phyloP scores from a whole-genome alignment of 441 rosid genomes.

The Mallotus repandus region DNA sequence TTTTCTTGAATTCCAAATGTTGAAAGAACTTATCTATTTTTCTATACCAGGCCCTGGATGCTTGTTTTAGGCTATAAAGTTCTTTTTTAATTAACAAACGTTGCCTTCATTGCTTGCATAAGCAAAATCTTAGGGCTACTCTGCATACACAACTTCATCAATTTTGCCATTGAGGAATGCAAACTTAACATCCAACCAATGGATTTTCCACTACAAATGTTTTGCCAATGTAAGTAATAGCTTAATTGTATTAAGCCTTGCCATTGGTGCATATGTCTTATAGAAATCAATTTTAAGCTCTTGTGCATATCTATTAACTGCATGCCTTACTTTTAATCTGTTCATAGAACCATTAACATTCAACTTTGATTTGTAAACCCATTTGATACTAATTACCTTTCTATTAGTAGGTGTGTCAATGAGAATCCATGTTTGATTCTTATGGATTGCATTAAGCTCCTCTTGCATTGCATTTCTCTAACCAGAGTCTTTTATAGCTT shows the following conservation, averaged over 20 bases:
- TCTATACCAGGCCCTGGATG: neutral
- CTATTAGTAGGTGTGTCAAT: neutral
- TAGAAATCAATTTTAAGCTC: neutral
- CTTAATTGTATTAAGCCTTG: neutral
- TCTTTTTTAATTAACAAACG: neutral
- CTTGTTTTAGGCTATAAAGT: neutral
- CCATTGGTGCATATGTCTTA: neutral
- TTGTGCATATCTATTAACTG: neutral
- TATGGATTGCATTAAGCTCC: neutral
- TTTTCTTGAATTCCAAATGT: too few relatives aligned
- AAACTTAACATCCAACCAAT: neutral
- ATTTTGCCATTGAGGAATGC: neutral
- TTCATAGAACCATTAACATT: neutral
- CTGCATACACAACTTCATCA: neutral
- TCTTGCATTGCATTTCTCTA: too few relatives aligned
- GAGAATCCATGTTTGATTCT: neutral
- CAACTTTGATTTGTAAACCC: neutral
- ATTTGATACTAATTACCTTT: neutral
- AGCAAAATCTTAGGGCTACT: neutral
- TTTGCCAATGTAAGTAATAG: neutral
- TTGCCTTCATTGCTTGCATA: neutral
- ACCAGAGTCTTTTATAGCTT: too few relatives aligned
- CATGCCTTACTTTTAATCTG: neutral
- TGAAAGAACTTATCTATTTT: neutral
- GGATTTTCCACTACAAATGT: neutral